Base-by-base conservation (phyloP, 441 rosid genomes). In the Dalechampia spathulata region DNA sequence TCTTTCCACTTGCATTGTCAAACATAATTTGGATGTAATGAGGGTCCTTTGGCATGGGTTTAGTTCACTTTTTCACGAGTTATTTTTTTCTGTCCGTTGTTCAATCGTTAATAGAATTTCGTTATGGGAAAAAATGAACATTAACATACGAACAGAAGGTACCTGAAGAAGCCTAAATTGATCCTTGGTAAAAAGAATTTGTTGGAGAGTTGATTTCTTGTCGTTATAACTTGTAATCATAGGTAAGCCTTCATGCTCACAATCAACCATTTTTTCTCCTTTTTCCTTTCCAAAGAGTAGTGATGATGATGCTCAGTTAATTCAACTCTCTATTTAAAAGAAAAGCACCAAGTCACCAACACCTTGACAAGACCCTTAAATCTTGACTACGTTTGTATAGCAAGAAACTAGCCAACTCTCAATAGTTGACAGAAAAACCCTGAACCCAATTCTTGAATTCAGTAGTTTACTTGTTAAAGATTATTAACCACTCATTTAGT, bases 201-300 rank as follows among this genome's bases (percentile, higher is more conserved):
- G 72, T 36, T 58, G 32, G 32, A 36, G 60, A 30, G 55, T 58
- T 60, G 30, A 10, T 69, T 60, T 66, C 68, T 53, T 51, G 34
- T 15, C 30, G 34, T 19, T 50, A 26, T 41, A 32, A 3, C 13
- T 30, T 30, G 34, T 8, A 26, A 38, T 4, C 37, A 27, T 49
- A 38, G 72, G 64, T 62, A 41, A 34, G 44, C 45, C 46, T 28
- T 68, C 67, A 52, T 40, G 25, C 40, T 55, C 65, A 39, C 36
- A 15, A n/a, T 30, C 36, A 15, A n/a, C 39, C 25, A 12, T 15
- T 7, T 20, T 52, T 28, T 23, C 36, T 19, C 15, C 11, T 14
- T 19, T n/a, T 8, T 9, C 11, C 19, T 41, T 20, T 50, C 30
- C 41, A 50, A 49, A 27, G 22, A 39, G 27, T 30, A 41, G 8